These are phyloP conservation scores for Salix dunnii DNA, from an alignment of 345 rosid genomes.

Conservation along the genomic window DNA sequence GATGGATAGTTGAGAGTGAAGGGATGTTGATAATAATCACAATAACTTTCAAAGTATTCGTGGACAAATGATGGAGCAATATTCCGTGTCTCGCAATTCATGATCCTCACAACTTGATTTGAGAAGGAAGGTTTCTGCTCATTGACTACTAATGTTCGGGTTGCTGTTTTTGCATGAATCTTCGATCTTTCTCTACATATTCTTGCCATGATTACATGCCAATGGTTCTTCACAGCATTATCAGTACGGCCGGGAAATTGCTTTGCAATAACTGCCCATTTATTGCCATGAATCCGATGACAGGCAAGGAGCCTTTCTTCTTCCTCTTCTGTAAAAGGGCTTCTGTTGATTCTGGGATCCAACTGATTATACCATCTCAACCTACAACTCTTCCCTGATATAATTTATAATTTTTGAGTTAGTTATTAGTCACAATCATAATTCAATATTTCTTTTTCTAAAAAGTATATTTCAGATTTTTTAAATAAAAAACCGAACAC, in stretches of 20 bases:
- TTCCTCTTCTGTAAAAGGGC: slow-evolving; percentile 88
- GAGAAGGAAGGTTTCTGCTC: not conserved
- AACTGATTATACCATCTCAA: slow-evolving; percentile 94
- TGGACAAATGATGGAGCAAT: slow-evolving; percentile 5
- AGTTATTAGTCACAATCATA: slow-evolving; percentile 5
- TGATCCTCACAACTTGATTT: not conserved
- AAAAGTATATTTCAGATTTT: too few species aligned
- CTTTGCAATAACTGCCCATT: slow-evolving; percentile 84
- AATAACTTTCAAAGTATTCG: not conserved
- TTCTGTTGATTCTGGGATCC: slow-evolving; percentile 84
- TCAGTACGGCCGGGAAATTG: slow-evolving; percentile 89
- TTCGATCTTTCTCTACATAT: slow-evolving; percentile 40
- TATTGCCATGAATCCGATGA: slow-evolving; percentile 82
- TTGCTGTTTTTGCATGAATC: slow-evolving; percentile 15
- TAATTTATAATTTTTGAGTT: not conserved
- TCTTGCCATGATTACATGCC: slow-evolving; percentile 96
- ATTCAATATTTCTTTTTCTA: too few species aligned
- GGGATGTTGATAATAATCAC: not conserved
- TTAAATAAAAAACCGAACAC: not conserved
- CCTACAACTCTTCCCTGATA: slow-evolving; percentile 85
- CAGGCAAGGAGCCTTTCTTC: slow-evolving; percentile 75
- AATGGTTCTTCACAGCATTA: slow-evolving; percentile 95
- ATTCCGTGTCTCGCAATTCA: not conserved
- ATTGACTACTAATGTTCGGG: not conserved
- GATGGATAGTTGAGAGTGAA: not conserved